Percentiles rank a stretch among this genome's conserved stretches.
Evolutionary conservation across 352 stramenopile species (phyloP).

Genomic region (Phytophthora sojae): DNA sequence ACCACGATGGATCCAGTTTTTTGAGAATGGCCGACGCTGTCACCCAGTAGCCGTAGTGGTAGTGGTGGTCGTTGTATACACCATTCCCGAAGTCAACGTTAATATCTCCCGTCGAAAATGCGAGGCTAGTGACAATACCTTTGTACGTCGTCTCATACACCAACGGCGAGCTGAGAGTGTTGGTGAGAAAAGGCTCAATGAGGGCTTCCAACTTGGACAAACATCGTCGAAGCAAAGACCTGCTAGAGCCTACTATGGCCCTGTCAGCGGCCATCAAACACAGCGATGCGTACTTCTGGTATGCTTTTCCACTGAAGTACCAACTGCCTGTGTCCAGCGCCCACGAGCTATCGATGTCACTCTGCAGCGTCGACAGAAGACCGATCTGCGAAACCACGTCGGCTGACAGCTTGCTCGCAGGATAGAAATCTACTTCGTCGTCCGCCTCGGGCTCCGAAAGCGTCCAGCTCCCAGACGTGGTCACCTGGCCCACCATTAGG

Average conservation of each 20-base stretch:
- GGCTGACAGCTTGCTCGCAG: conserved; percentile 28
- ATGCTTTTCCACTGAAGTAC: conserved; percentile 70
- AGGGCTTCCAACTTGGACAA: too few species aligned
- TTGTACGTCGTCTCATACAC: conserved; percentile 68
- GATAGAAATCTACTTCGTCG: conserved; percentile 55
- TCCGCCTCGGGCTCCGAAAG: conserved; percentile 47
- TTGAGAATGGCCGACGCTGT: conserved; percentile 71
- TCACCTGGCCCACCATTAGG: conserved; percentile 49
- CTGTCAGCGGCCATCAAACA: conserved; percentile 60
- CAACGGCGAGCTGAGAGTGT: conserved; percentile 41
- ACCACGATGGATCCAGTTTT: conserved; percentile 73
- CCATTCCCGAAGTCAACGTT: conserved; percentile 81
- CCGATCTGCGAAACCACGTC: conserved; percentile 18
- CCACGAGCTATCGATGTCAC: conserved; percentile 60
- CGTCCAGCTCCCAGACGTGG: conserved; percentile 41
- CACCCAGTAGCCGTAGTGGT: conserved; percentile 88
- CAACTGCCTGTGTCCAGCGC: conserved; percentile 50
- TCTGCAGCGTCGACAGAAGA: conserved; percentile 35
- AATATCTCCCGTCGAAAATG: too few species aligned
- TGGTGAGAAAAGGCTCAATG: conserved; percentile 54
- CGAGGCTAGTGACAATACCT: conserved; percentile 53
- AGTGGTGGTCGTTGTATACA: conserved; percentile 89
- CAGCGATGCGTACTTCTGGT: conserved; percentile 73
- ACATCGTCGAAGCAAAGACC: too few species aligned
- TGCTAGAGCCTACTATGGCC: too few species aligned